phyloP scores from a whole-genome alignment of 352 stramenopile species.

The Phytophthora quininea region DNA sequence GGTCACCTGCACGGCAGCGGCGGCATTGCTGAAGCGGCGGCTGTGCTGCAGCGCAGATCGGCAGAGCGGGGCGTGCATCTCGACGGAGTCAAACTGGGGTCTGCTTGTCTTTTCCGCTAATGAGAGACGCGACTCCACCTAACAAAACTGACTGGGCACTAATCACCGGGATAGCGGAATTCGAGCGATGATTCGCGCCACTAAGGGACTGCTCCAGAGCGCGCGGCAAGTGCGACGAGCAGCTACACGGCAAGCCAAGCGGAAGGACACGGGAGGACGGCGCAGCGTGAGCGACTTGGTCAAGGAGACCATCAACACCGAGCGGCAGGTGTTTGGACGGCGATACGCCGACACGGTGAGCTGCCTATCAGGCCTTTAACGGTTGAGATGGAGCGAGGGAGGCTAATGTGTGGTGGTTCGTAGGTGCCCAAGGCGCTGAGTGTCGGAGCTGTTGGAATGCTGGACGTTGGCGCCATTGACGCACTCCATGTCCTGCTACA shows the following conservation, averaged over 20 bases:
- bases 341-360: slow-evolving; percentile 45
- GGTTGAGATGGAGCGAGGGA: background rate
- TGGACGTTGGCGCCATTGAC: slow-evolving; percentile 50
- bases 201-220: slow-evolving; percentile 58
- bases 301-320: slow-evolving; percentile 56
- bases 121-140: background rate
- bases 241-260: slow-evolving; percentile 19
- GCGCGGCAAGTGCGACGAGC: slow-evolving; percentile 58
- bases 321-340: slow-evolving; percentile 60
- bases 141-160: background rate
- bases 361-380: background rate
- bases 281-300: slow-evolving; percentile 28
- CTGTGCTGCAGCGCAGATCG: slow-evolving; percentile 15
- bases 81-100: background rate
- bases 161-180: slow-evolving; percentile 15
- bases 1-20: slow-evolving; percentile 66
- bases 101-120: slow-evolving; percentile 21
- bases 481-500: slow-evolving; percentile 44
- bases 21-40: slow-evolving; percentile 32
- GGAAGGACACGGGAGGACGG: slow-evolving; percentile 13
- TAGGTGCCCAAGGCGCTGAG: slow-evolving; percentile 56
- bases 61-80: slow-evolving; percentile 26
- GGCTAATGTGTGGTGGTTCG: slow-evolving; percentile 13
- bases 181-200: slow-evolving; percentile 53
- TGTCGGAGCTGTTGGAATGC: slow-evolving; percentile 33